Evolutionary conservation across 108 stramenopile species (phyloP).

Genomic region (Nitzschia inconspicua): DNA sequence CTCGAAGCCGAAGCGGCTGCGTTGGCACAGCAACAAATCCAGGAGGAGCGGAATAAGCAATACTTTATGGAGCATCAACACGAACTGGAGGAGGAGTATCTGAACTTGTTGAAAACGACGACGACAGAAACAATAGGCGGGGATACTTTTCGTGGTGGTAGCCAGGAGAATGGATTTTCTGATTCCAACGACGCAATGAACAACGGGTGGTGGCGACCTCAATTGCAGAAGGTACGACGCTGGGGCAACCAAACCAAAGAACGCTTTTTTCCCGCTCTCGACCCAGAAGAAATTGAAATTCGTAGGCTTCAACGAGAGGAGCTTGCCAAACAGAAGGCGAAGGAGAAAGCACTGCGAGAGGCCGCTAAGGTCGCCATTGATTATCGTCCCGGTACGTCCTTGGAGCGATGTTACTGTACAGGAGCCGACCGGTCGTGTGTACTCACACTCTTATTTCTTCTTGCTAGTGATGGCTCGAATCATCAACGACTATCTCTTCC

Average conservation of each 20-base stretch:
- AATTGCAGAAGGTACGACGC: not conserved
- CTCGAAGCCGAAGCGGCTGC: conserved; percentile 52
- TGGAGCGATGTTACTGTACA: no score
- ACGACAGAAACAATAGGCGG: conserved; percentile 3
- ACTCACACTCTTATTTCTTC: no score
- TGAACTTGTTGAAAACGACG: conserved; percentile 20
- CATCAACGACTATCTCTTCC: conserved; percentile 84
- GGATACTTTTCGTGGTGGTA: not conserved
- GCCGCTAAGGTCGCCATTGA: conserved; percentile 69
- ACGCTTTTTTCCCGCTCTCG: not conserved
- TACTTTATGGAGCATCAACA: conserved; percentile 50
- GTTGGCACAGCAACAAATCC: conserved; percentile 40
- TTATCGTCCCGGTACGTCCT: conserved; percentile 81
- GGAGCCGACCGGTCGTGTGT: no score
- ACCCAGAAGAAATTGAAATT: conserved; percentile 16
- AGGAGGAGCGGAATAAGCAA: conserved; percentile 55
- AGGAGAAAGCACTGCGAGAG: conserved; percentile 43
- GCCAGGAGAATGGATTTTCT: not conserved
- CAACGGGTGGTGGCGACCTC: conserved; percentile 1
- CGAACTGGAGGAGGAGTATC: conserved; percentile 50
- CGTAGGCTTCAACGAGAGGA: conserved; percentile 12
- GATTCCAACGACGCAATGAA: no score
- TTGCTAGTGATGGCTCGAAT: conserved; percentile 78
- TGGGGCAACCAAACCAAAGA: not conserved
- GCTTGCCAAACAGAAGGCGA: conserved; percentile 13